These are phyloP conservation scores for Pleurostoma richardsiae DNA, from an alignment of 2,329 filamentous ascomycete species.

Conservation along the genomic window DNA sequence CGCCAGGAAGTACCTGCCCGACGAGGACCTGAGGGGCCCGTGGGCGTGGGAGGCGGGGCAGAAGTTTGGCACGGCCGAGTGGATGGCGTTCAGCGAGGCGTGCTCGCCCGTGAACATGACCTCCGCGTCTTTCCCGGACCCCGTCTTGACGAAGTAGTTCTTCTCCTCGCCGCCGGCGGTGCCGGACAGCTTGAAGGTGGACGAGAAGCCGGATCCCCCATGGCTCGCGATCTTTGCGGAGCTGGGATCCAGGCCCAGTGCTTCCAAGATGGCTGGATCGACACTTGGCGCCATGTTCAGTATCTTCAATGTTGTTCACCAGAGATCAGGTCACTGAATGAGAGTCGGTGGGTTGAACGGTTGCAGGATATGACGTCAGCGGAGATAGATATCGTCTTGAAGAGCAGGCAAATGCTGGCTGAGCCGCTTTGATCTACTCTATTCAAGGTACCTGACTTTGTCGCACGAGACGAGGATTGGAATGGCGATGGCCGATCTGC, in stretches of 20 bases:
- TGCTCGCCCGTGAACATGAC: slow-evolving; percentile 76
- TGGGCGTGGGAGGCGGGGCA: slow-evolving; percentile 73
- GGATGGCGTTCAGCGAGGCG: slow-evolving; percentile 77
- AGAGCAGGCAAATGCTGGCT: too few species aligned
- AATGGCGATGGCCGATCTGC: too few species aligned
- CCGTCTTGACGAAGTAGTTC: slow-evolving; percentile 70
- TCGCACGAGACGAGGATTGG: too few species aligned
- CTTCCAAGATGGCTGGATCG: slow-evolving; percentile 57
- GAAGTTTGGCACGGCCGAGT: slow-evolving; percentile 64
- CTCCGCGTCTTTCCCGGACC: slow-evolving; percentile 51
- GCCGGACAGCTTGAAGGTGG: slow-evolving; percentile 43
- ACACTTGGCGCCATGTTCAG: slow-evolving; percentile 39
- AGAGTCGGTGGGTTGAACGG: too few species aligned
- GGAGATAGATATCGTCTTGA: too few species aligned
- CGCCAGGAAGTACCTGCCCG: slow-evolving; percentile 51
- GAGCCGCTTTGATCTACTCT: too few species aligned
- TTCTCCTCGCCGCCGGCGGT: slow-evolving; percentile 12
- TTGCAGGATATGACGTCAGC: too few species aligned
- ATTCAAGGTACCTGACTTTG: too few species aligned
- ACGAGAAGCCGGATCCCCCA: slow-evolving; percentile 64
- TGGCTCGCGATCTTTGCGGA: slow-evolving; percentile 52
- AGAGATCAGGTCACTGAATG: too few species aligned
- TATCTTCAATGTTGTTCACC: not conserved
- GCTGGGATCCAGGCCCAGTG: slow-evolving; percentile 53
- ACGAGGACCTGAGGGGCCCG: slow-evolving; percentile 52